Evolutionary conservation across 2,329 filamentous ascomycete species (phyloP), one percentile per base, ranked within the genome.

Genomic region (Neopestalotiopsis rosae): DNA sequence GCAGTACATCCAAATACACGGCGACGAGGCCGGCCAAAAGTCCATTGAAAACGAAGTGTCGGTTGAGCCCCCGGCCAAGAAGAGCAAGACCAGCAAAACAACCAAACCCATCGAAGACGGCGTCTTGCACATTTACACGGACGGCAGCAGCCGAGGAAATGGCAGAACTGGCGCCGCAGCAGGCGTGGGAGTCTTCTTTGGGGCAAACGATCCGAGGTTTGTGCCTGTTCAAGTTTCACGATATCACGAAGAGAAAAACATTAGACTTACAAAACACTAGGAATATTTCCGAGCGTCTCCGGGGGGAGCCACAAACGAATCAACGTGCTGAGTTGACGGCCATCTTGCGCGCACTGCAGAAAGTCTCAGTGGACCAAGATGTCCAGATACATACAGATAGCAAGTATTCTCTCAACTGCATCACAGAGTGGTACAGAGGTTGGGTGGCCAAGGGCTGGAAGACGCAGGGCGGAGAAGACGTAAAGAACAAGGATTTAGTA

Each of bases 281-380:
- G 72, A 91, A 91, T 76, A 78, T 97, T 30, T 93, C 93, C 13
- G 94, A 97, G 80, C 89, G 90, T 4, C 87, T 98, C 2, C 81
- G 86, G 65, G 94, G 94, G 65, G 84, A 87, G 17, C 85, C 86
- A 10, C 96, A 98, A 81, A 98, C 96, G 0, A 99, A 99, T 78
- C 94, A 98, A 79, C 92, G 96, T 3, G 96, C 95, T n/a, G 96
- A 99, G 82, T 85, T 99, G 69, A 95, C 93, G 30, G 96, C 94
- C 7, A 92, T 98, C 71, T 85, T 93, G 38, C 92, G 95, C 68
- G 95, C 95, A 0, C 85, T 98, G 28, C 90, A 98, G 76, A 88
- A 91, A 61, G 90, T 91, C 1, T 91, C 93, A 0, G 81, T 88
- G 17, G 85, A 91, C 69, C 87, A 92, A 68, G 85, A 90, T 69